phyloP scores from a whole-genome alignment of 129 eudicot genomes.

The Flaveria bidentis region DNA sequence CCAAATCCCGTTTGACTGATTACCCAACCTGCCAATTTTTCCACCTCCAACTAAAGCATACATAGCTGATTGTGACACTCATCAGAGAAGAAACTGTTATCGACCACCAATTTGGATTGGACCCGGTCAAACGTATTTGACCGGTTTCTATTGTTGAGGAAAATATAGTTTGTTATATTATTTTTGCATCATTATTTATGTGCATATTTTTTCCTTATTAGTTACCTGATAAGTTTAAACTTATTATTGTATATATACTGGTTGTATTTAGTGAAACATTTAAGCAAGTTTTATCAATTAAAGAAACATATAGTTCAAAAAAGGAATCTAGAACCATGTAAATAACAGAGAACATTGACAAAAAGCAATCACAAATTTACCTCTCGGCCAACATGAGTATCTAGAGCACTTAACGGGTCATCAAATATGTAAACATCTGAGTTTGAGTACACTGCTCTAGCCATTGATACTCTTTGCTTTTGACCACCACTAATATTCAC shows the following conservation, averaged over 20 bases:
- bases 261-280: too few species aligned
- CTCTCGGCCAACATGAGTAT: constrained; percentile 92
- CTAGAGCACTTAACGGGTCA: constrained; percentile 96
- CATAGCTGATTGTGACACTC: constrained; percentile 4
- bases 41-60: not conserved
- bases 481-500: constrained; percentile 99
- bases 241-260: too few species aligned
- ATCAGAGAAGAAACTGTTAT: constrained; percentile 4
- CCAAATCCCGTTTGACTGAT: not conserved
- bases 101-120: too few species aligned
- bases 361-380: constrained; percentile 38
- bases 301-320: not conserved
- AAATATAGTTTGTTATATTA: too few species aligned
- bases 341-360: not conserved
- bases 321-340: not conserved
- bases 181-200: too few species aligned
- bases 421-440: constrained; percentile 93
- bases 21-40: not conserved
- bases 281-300: too few species aligned
- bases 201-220: too few species aligned
- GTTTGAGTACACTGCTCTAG: constrained; percentile 93
- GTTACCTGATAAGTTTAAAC: too few species aligned
- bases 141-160: too few species aligned
- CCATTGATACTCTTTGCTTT: constrained; percentile 97
- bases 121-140: too few species aligned